A percentile compares a stretch with the other conserved stretches of the same genome.
These are phyloP conservation scores for Xerocomus amazonicus DNA, from an alignment of 1,284 basidiomycete genomes.

Conservation along the genomic window DNA sequence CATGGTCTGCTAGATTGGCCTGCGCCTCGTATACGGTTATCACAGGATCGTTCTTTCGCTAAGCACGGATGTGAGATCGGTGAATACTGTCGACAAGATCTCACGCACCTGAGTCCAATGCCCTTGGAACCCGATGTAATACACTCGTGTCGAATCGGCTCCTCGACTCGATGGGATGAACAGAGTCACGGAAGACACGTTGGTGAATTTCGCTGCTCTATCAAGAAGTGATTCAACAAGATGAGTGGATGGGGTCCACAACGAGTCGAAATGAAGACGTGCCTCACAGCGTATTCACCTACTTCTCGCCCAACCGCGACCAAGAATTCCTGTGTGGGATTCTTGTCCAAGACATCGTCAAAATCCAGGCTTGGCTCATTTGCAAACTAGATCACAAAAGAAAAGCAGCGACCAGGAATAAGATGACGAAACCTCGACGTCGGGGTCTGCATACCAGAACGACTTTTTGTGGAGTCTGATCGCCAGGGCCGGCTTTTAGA, in stretches of 20 bases:
- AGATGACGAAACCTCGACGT: not conserved
- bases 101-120: slow-evolving; percentile 66
- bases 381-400: slow-evolving; percentile 45
- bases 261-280: slow-evolving; percentile 11
- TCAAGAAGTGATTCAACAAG: not conserved
- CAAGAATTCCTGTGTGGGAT: slow-evolving; percentile 64
- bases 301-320: slow-evolving; percentile 66
- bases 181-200: slow-evolving; percentile 65
- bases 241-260: not conserved
- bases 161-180: slow-evolving; percentile 75
- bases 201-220: slow-evolving; percentile 76
- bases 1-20: slow-evolving; percentile 75
- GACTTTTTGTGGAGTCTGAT: slow-evolving; percentile 68
- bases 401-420: not conserved
- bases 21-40: slow-evolving; percentile 78
- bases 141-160: slow-evolving; percentile 63
- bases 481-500: slow-evolving; percentile 69
- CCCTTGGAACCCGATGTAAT: slow-evolving; percentile 79
- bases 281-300: slow-evolving; percentile 75
- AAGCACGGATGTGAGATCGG: slow-evolving; percentile 3
- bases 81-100: not conserved
- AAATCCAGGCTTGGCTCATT: slow-evolving; percentile 75
- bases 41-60: slow-evolving; percentile 67
- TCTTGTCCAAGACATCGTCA: slow-evolving; percentile 57
- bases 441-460: slow-evolving; percentile 47